Conservation (phyloP, 163 green algal species). For the Volvox carteri region DNA sequence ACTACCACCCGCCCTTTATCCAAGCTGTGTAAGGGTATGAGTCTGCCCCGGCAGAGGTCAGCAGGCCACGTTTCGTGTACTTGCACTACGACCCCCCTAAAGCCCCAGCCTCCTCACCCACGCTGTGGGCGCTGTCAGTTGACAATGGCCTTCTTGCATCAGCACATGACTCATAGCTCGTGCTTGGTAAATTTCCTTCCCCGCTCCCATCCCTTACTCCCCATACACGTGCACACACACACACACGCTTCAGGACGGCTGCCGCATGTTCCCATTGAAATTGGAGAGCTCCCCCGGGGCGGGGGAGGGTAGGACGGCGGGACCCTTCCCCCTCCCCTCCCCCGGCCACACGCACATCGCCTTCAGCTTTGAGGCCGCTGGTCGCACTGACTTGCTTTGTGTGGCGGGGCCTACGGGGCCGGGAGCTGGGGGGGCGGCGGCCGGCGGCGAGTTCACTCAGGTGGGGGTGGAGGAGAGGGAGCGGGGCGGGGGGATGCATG, state of each 20-base stretch:
- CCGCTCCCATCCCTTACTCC: background rate
- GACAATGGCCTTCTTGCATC: no score
- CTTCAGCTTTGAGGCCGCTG: slow-evolving; percentile 62
- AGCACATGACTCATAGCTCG: no score
- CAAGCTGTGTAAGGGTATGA: no score
- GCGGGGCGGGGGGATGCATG: no score
- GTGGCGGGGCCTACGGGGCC: slow-evolving; percentile 7
- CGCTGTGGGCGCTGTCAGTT: no score
- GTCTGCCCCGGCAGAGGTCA: no score
- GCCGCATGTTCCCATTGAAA: slow-evolving; percentile 17
- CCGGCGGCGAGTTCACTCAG: background rate
- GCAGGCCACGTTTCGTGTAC: no score
- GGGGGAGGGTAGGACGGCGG: no score
- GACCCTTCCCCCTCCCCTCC: background rate
- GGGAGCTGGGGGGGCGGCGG: background rate
- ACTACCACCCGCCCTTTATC: background rate
- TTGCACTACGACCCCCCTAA: no score
- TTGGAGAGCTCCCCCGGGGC: background rate
- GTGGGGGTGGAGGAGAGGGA: background rate
- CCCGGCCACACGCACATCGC: slow-evolving; percentile 56
- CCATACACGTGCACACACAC: background rate
- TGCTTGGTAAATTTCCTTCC: no score
- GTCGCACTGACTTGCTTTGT: slow-evolving; percentile 53
- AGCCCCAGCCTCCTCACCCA: background rate
- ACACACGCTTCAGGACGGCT: slow-evolving; percentile 17